A percentile compares a stretch with the other conserved stretches of the same genome.
phyloP scores from a whole-genome alignment of 2,329 filamentous ascomycete genomes.

The Beauveria bassiana region DNA sequence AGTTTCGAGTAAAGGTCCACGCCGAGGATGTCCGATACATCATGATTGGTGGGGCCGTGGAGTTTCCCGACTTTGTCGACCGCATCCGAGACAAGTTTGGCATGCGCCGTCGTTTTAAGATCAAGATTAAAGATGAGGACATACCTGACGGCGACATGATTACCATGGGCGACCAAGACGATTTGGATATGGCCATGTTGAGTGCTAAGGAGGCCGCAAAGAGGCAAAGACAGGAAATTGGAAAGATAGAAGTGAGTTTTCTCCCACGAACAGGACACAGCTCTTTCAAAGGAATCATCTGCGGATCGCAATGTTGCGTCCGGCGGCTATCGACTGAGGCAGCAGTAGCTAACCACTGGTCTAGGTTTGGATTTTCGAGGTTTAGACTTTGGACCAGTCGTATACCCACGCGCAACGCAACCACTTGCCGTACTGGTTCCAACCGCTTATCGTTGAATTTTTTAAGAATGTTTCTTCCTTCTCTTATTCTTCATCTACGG shows the following conservation, averaged over 20 bases:
- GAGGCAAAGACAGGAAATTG: slow-evolving; percentile 71
- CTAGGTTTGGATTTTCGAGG: slow-evolving; percentile 42
- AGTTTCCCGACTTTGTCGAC: slow-evolving; percentile 70
- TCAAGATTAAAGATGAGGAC: slow-evolving; percentile 82
- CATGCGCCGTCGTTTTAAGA: slow-evolving; percentile 70
- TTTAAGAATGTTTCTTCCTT: slow-evolving; percentile 7
- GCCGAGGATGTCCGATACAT: slow-evolving; percentile 87
- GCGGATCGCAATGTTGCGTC: background rate
- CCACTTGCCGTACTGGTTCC: slow-evolving; percentile 2
- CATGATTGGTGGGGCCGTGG: slow-evolving; percentile 66
- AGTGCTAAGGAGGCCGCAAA: slow-evolving; percentile 59
- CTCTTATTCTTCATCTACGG: background rate
- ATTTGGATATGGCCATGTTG: slow-evolving; percentile 80
- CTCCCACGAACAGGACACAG: background rate
- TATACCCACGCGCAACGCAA: slow-evolving; percentile 18
- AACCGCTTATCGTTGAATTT: slow-evolving; percentile 10
- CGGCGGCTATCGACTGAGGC: background rate
- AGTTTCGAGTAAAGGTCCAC: slow-evolving; percentile 89
- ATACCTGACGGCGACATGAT: slow-evolving; percentile 78
- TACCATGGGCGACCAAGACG: slow-evolving; percentile 93
- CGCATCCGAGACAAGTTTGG: slow-evolving; percentile 83
- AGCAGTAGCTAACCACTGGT: background rate
- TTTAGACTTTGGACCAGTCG: slow-evolving; percentile 24
- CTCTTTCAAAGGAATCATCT: background rate
- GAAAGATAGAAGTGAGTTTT: slow-evolving; percentile 83